Base-by-base conservation (phyloP, 768 basidiomycete genomes). In the Mrakia hoshinonis region DNA sequence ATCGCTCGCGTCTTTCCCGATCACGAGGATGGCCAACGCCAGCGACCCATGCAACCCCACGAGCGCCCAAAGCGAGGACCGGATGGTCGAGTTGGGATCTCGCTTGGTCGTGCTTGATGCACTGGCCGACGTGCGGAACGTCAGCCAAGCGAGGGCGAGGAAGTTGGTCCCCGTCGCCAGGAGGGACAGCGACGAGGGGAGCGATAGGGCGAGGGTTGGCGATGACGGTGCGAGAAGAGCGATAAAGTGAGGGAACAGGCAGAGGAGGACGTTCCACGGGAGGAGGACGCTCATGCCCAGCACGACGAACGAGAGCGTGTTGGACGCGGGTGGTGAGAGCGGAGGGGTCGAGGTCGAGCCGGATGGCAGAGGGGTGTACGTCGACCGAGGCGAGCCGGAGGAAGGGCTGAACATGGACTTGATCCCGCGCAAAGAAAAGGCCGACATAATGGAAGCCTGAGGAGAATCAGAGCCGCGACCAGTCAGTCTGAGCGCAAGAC, bases 231-330 rank as follows among this genome's bases (percentile, higher is more conserved):
- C 13, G 34, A 72, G 54, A 31, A 72, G 70, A 3, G 65, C 54
- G 34, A 55, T 65, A 46, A 67, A 66, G 58, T 66, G 64, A 3
- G 70, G 70, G 39, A 72, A 51, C 24, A 52, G 20, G 20, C 51
- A 61, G 18, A 72, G 31, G 38, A 72, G 64, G 34, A 72, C 48
- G 48, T 66, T 67, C 70, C 70, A 72, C 6, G 70, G 64, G 6
- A 72, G 65, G n/a, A 72, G 55, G 20, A 67, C 49, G 31, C 54
- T 39, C n/a, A 64, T 52, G 20, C 70, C 70, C 10, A 71, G 52
- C 13, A 63, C 51, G 29, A 54, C 15, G 62, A 70, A 70, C n/a
- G 60, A 36, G 20, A 70, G 61, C 43, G 67, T 58, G 22, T 36
- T 26, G 51, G 65, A 31, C 22, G 48, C 12, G 31, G 26, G 31